Evolutionary conservation across 1,284 basidiomycete species (phyloP).

Genomic region (Spongispora temasekensis): DNA sequence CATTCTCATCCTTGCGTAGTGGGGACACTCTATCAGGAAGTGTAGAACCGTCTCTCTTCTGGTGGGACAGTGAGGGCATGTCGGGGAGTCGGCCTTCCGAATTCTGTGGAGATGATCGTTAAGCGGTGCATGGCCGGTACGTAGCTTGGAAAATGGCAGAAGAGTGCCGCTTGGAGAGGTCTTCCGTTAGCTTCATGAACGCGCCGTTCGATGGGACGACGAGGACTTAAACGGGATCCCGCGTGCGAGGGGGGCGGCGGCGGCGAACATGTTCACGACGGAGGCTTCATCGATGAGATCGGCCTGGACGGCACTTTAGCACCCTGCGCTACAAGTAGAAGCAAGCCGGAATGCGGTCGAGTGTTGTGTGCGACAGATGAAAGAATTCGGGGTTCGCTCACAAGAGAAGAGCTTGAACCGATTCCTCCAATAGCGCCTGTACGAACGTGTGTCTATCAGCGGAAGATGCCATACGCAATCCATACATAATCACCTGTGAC

Average conservation of each 20-base stretch:
- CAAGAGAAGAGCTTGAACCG: conserved; percentile 56
- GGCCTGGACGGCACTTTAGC: conserved; percentile 54
- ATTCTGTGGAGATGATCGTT: too few species aligned
- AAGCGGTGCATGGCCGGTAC: too few species aligned
- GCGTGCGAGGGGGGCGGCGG: conserved; percentile 34
- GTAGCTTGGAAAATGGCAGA: too few species aligned
- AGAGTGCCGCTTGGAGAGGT: too few species aligned
- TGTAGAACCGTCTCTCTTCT: too few species aligned
- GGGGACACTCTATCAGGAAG: too few species aligned
- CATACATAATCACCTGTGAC: conserved; percentile 47
- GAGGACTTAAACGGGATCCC: conserved; percentile 54
- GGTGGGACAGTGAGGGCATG: too few species aligned
- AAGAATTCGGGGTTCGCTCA: conserved; percentile 31
- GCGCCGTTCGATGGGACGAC: too few species aligned
- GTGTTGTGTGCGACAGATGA: background rate
- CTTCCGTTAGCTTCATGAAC: too few species aligned
- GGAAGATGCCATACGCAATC: too few species aligned
- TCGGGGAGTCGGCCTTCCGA: too few species aligned
- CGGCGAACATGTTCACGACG: conserved; percentile 48
- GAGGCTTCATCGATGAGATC: conserved; percentile 58
- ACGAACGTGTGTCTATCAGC: background rate
- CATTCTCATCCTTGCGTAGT: too few species aligned
- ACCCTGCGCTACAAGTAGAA: conserved; percentile 39
- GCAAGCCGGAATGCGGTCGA: conserved; percentile 44
- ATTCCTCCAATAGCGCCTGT: conserved; percentile 70